Evolutionary conservation across 805 yeast species (phyloP).

Genomic region (Suhomyces pyralidae): DNA sequence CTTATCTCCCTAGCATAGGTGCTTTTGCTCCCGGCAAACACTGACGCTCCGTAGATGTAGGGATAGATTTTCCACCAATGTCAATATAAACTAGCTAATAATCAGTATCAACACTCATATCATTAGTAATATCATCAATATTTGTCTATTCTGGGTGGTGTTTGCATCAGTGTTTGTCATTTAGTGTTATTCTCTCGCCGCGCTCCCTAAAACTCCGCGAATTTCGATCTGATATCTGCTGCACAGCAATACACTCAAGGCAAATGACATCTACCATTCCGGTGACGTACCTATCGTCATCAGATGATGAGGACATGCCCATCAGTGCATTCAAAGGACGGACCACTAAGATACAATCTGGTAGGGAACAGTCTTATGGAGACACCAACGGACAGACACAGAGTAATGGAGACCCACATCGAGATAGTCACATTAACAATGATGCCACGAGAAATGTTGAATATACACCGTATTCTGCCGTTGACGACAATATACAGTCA

Average conservation of each 20-base stretch:
- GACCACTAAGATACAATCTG: too few relatives aligned
- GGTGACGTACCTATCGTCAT: constrained; percentile 2
- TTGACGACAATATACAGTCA: background rate
- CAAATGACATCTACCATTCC: background rate
- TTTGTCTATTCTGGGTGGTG: too few relatives aligned
- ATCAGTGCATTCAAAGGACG: too few relatives aligned
- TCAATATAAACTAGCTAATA: too few relatives aligned
- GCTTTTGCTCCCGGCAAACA: too few relatives aligned
- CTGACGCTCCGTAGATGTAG: too few relatives aligned
- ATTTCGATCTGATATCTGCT: background rate
- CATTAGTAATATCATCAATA: too few relatives aligned
- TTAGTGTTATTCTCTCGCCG: too few relatives aligned
- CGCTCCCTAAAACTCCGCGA: constrained; percentile 1
- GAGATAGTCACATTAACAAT: background rate
- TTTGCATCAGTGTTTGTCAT: too few relatives aligned
- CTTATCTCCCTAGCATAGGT: too few relatives aligned
- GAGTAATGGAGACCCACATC: background rate
- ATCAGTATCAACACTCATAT: too few relatives aligned
- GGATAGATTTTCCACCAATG: too few relatives aligned
- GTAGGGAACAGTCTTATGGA: background rate
- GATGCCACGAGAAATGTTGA: background rate
- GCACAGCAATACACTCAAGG: background rate
- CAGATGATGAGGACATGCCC: constrained; percentile 2
- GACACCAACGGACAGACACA: background rate
- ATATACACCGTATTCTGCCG: background rate